These are phyloP conservation scores for Alloteropsis semialata DNA, from an alignment of 176 grass and related monocot genomes.

Conservation along the genomic window DNA sequence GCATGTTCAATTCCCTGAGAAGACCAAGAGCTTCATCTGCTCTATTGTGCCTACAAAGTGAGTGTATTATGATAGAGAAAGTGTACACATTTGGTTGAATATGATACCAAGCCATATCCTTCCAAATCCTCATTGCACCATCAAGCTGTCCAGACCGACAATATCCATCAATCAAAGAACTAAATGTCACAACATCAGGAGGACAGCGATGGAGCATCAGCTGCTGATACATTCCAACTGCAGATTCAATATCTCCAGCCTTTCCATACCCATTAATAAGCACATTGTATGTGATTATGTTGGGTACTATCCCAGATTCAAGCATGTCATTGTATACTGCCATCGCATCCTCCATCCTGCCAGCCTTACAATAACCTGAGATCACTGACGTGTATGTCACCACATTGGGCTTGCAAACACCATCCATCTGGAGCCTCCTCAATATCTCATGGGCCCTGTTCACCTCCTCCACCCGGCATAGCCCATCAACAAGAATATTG, in stretches of 20 bases:
- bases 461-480: conserved; percentile 60
- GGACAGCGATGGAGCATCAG: conserved; percentile 52
- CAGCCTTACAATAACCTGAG: conserved; percentile 67
- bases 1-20: conserved; percentile 60
- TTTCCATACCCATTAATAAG: conserved; percentile 95
- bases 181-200: conserved; percentile 90
- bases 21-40: conserved; percentile 53
- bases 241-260: conserved; percentile 51
- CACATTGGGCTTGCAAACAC: conserved; percentile 63
- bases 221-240: conserved; percentile 62
- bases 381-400: conserved; percentile 88
- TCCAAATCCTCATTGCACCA: conserved; percentile 70
- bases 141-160: conserved; percentile 69
- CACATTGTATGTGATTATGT: conserved; percentile 74
- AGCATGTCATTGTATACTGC: conserved; percentile 76
- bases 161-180: conserved; percentile 93
- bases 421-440: conserved; percentile 60
- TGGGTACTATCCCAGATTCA: conserved; percentile 52
- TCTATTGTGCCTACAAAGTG: conserved; percentile 75
- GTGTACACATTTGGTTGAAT: conserved; percentile 77
- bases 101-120: conserved; percentile 54
- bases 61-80: conserved; percentile 73
- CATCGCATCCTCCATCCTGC: conserved; percentile 64
- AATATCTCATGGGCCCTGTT: conserved; percentile 58
- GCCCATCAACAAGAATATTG: conserved; percentile 81